Conservation (phyloP, 2,329 filamentous ascomycete species). For the Ophiostoma populinum region DNA sequence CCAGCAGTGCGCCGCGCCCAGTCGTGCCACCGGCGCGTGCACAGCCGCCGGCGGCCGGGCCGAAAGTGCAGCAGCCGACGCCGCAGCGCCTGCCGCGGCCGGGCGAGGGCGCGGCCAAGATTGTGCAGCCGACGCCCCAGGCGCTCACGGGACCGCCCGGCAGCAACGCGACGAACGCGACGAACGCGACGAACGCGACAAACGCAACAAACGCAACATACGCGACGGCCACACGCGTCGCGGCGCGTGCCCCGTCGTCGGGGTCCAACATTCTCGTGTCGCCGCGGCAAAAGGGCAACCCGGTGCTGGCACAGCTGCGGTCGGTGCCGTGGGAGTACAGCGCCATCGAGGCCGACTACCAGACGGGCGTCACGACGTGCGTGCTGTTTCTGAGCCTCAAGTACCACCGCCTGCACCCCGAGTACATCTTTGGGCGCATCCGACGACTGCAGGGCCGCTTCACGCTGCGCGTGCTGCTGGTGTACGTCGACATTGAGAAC, state of each 20-base stretch:
- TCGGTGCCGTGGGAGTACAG: slow-evolving; percentile 90
- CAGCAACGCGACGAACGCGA: background rate
- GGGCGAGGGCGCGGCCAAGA: slow-evolving; percentile 12
- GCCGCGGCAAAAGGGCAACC: slow-evolving; percentile 85
- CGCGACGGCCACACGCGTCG: background rate
- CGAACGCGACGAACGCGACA: no score
- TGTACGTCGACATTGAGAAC: slow-evolving; percentile 88
- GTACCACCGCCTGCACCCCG: slow-evolving; percentile 91
- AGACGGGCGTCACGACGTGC: slow-evolving; percentile 72
- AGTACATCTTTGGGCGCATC: slow-evolving; percentile 94
- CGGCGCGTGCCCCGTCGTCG: slow-evolving; percentile 18
- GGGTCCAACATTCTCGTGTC: slow-evolving; percentile 79
- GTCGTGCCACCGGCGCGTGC: slow-evolving; percentile 8
- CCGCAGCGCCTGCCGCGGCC: slow-evolving; percentile 37
- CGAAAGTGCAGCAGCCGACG: slow-evolving; percentile 28
- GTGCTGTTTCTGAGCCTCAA: slow-evolving; percentile 84
- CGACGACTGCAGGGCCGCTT: slow-evolving; percentile 71
- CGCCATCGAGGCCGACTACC: slow-evolving; percentile 90
- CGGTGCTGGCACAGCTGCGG: slow-evolving; percentile 67
- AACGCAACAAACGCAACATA: no score
- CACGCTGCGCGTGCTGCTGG: slow-evolving; percentile 67
- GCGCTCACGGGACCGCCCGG: slow-evolving; percentile 40
- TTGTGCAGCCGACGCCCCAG: slow-evolving; percentile 81
- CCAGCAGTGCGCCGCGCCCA: slow-evolving; percentile 12
- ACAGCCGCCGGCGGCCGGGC: slow-evolving; percentile 25